Evolutionary conservation across 192 early-diverging fungal species (phyloP).

Genomic region (Chytriomyces hyalinus): DNA sequence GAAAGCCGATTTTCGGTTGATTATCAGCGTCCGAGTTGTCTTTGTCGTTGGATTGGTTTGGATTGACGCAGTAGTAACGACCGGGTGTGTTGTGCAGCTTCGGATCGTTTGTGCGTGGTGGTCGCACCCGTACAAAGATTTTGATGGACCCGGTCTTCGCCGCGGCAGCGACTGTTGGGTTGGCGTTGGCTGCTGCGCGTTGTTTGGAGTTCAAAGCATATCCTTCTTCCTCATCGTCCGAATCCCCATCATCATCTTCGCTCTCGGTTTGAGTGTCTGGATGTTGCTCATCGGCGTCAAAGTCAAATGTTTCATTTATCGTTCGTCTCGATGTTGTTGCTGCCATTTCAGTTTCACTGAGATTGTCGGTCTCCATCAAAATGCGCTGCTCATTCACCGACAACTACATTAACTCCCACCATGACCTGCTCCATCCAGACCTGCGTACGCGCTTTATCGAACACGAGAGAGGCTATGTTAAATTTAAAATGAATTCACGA

Average conservation of each 20-base stretch:
- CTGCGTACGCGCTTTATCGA: too few relatives aligned
- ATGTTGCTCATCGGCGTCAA: background rate
- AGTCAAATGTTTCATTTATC: background rate
- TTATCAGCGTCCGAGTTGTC: background rate
- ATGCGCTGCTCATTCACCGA: too few relatives aligned
- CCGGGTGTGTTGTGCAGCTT: conserved; percentile 41
- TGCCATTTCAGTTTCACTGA: too few relatives aligned
- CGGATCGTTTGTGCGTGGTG: conserved; percentile 38
- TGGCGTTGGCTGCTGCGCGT: background rate
- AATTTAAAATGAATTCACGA: too few relatives aligned
- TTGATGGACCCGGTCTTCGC: conserved; percentile 45
- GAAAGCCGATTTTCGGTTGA: conserved; percentile 51
- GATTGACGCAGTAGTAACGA: conserved; percentile 32
- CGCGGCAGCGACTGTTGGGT: background rate
- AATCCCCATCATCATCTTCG: background rate
- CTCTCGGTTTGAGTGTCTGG: background rate
- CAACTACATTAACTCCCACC: too few relatives aligned
- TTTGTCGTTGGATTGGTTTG: background rate
- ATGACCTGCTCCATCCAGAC: too few relatives aligned
- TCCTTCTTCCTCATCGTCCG: background rate
- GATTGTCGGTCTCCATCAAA: too few relatives aligned
- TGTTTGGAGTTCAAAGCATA: background rate
- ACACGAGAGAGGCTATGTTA: too few relatives aligned
- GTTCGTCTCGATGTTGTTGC: background rate
- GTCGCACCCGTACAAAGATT: conserved; percentile 60